Base-by-base conservation (phyloP, 2,329 filamentous ascomycete genomes). In the Neopestalotiopsis rosae region DNA sequence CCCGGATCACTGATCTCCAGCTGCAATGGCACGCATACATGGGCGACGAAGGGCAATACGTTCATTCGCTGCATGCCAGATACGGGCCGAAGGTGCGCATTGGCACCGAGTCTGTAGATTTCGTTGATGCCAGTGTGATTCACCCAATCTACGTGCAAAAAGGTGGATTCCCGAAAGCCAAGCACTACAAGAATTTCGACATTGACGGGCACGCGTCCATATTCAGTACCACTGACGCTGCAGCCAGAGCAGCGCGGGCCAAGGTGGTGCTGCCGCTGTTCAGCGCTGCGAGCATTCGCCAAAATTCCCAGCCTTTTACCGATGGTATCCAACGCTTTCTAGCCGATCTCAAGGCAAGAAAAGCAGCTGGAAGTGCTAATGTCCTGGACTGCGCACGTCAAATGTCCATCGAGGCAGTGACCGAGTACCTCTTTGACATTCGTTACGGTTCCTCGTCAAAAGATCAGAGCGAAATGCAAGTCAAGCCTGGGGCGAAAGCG, bases 151-250 rank as follows among this genome's bases (percentile, higher is more conserved):
- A 90, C 74, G 74, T 83, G 13, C 77, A 81, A 2, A 83, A 79
- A 49, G 86, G 87, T 3, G 87, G 87, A 1, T 89, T 89, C 66
- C 75, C 77, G 0, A 89, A 90, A 73, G 81, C 85, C 1, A 72
- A 75, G 0, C 84, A 81, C 68, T 89, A 89, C 73, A 75, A 76
- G 0, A 89, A 89, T 71, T 89, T 89, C 72, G 85, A 89, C 69
- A 86, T 88, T 20, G 87, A 88, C 71, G 85, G 85, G 0, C 84
- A 86, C 71, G 76, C 81, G 34, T 86, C 86, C 1, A 85, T 90
- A 45, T 90, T 90, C 76, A 85, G 83, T 3, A 82, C 80, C 0
- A 77, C 80, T 20, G 80, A 83, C 67, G 76, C 75, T 3, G 79
- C 78, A 2, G 77, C 84, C 58, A 74, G 86, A 12, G 81, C 79